A percentile compares a stretch with the other conserved stretches of the same genome.
phyloP scores from a whole-genome alignment of 768 basidiomycete species.

The Boletus subparvulus region DNA sequence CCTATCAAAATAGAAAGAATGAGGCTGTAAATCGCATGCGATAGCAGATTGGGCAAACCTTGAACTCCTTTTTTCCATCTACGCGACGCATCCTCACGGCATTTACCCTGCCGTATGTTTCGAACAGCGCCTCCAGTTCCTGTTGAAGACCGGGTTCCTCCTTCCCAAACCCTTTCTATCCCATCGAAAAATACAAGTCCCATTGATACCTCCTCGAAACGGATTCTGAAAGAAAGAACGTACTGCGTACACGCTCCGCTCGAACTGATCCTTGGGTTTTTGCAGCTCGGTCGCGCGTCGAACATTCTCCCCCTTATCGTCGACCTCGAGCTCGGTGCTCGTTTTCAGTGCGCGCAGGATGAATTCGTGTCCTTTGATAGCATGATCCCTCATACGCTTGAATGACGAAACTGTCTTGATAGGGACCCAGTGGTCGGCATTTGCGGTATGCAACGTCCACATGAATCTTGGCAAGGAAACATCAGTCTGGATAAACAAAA shows the following conservation, averaged over 20 bases:
- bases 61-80: conserved; percentile 81
- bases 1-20: conserved; percentile 42
- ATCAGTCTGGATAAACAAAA: not conserved
- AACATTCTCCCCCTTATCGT: conserved; percentile 69
- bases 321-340: conserved; percentile 65
- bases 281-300: conserved; percentile 73
- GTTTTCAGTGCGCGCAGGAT: conserved; percentile 63
- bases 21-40: too few relatives aligned
- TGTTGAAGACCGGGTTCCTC: conserved; percentile 63
- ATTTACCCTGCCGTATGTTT: conserved; percentile 70
- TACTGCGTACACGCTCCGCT: conserved; percentile 87
- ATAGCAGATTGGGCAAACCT: conserved; percentile 48
- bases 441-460: conserved; percentile 86
- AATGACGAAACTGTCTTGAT: conserved; percentile 86
- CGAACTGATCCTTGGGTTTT: conserved; percentile 75
- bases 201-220: not conserved
- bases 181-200: not conserved
- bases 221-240: conserved; percentile 36
- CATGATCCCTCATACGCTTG: conserved; percentile 87
- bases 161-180: conserved; percentile 86
- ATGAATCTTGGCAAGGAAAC: conserved; percentile 63
- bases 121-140: conserved; percentile 78
- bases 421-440: conserved; percentile 86
- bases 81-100: conserved; percentile 85
- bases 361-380: conserved; percentile 61